Evolutionary conservation across 305 asterid genomes (phyloP), one percentile per base, ranked within the genome.

Genomic region (Solanum hybrid): DNA sequence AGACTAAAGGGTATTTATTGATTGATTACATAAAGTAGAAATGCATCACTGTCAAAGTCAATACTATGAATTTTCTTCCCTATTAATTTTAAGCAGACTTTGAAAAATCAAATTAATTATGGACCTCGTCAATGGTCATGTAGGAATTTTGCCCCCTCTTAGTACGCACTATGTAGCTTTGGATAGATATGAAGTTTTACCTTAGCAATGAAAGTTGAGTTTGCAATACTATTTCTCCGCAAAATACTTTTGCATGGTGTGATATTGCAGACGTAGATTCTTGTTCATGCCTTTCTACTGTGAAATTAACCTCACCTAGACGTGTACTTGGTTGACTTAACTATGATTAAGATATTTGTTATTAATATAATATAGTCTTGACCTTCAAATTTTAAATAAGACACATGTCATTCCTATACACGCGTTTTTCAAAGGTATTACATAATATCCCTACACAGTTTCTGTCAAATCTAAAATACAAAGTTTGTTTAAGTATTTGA

Each of bases 61-160:
- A 33, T 69, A 75, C 86, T 40, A 33, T 10, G 69, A 69, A 42
- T 16, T 84, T 51, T 84, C 42, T 84, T 84, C 88, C 35, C 73
- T 61, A 35, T 0, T 28, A 20, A 11, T 33, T 33, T 84, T 39
- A 8, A 16, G 69, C 75, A 75, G 6, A 85, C 34, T 31, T 42
- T 22, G 35, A 16, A 57, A 18, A 36, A 51, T 31, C 29, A 29
- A 6, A 71, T 2, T 89, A 4, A 34, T 6, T 28, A 3, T 29
- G 33, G 87, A 86, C 89, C 37, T 12, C n/a, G n/a, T n/a, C n/a
- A n/a, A n/a, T n/a, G 57, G 89, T 61, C 91, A 34, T 11, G 20
- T 18, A 46, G 12, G 35, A 81, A 73, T 86, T 67, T 26, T 42
- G 3, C 35, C n/a, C 6, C 29, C 35, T n/a, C 75, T 73, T 6